Evolutionary conservation across 768 basidiomycete species (phyloP), one percentile per base, ranked within the genome.

Genomic region (Russula virescens): DNA sequence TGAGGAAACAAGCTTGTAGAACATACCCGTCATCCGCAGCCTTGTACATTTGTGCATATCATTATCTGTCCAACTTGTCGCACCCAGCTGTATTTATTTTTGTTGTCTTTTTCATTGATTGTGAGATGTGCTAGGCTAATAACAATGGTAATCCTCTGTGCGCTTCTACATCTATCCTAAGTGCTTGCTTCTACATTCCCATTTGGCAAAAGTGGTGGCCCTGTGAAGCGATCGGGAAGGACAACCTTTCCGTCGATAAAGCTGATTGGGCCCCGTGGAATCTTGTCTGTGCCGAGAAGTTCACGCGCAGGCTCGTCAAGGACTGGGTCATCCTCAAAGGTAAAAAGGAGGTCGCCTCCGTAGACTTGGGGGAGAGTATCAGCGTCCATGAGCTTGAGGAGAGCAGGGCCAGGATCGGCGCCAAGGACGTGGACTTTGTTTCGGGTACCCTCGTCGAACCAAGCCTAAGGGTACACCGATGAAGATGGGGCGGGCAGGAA

Each of bases 401-500:
- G 78, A 2, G 76, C 73, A 1, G 77, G 70, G 5, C 81, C 82
- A 4, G 83, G 81, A 59, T 87, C 81, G 59, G 78, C 82, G 3
- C 85, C 84, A 10, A 93, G 76, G 38, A 94, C 79, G 69, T 87
- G 83, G 35, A 94, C 85, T 76, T 94, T 94, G 62, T 79, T 79
- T 19, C 86, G 82, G 14, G 89, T 91, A 47, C 82, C 83, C 70
- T 87, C 85, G 69, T 92, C 91, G 71, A 91, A 91, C 86, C 87
- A 90, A 28, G 79, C 81, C 83, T 88, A 67, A 34, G 34, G 21
- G 9, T 4, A 46, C 45, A 21, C 40, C 54, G 26, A 31, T 35
- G 34, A 40, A n/a, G n/a, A n/a, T 40, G 13, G 3, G 9, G 42
- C 19, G 23, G 46, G 34, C 35, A 42, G 35, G 25, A 26, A 8